A percentile compares a stretch with the other conserved stretches of the same genome.
phyloP scores from a whole-genome alignment of 768 basidiomycete species.

The Pholiota conissans region DNA sequence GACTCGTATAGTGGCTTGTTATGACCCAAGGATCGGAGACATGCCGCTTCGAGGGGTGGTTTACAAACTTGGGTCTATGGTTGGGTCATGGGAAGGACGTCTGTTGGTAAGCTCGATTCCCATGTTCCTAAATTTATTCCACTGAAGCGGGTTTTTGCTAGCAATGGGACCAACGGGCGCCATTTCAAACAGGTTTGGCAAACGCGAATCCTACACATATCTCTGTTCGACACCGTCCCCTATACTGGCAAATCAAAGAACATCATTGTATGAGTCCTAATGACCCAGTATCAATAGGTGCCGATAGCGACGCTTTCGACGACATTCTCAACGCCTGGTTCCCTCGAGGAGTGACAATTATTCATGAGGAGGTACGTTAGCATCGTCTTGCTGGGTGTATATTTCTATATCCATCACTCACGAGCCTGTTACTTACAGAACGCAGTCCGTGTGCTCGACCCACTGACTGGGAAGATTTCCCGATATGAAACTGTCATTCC shows the following conservation, averaged over 20 bases:
- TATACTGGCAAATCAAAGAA: constrained; percentile 44
- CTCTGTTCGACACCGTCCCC: constrained; percentile 31
- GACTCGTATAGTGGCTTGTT: constrained; percentile 45
- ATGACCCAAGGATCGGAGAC: constrained; percentile 34
- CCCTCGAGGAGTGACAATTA: constrained; percentile 34
- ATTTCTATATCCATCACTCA: neutral
- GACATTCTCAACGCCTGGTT: constrained; percentile 51
- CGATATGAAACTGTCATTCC: constrained; percentile 49
- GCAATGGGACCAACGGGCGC: neutral
- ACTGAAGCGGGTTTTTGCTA: neutral
- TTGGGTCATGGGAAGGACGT: constrained; percentile 48
- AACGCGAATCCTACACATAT: constrained; percentile 21
- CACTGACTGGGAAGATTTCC: constrained; percentile 33
- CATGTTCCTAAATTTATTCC: neutral
- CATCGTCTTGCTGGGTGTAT: neutral
- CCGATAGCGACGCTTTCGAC: constrained; percentile 32
- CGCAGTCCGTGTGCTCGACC: constrained; percentile 42
- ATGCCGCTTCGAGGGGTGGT: constrained; percentile 40
- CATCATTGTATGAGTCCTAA: constrained; percentile 44
- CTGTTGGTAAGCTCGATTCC: constrained; percentile 35
- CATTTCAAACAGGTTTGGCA: neutral
- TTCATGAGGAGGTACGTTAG: constrained; percentile 30
- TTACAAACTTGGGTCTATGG: constrained; percentile 41
- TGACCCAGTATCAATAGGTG: constrained; percentile 34
- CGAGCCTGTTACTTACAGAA: constrained; percentile 28